Evolutionary conservation across 2,329 filamentous ascomycete species (phyloP).

Genomic region (Epichloe bromicola): DNA sequence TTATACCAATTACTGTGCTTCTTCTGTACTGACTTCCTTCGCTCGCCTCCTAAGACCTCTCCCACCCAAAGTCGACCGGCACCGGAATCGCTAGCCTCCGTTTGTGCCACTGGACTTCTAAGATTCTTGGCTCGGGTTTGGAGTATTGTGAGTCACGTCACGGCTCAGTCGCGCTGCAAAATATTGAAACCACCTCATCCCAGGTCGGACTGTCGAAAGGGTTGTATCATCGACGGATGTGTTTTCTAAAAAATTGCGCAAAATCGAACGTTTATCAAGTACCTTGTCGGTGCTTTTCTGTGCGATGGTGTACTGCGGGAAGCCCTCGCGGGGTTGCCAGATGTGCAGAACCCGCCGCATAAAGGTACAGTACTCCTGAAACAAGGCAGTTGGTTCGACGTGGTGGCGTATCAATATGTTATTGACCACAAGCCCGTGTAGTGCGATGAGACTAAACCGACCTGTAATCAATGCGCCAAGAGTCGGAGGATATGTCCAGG

Average conservation of each 20-base stretch:
- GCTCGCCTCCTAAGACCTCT: neutral
- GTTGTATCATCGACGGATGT: neutral
- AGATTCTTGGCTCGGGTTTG: neutral
- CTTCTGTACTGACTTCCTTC: neutral
- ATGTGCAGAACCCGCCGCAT: slow-evolving; percentile 63
- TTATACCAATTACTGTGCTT: neutral
- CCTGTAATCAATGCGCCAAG: slow-evolving; percentile 52
- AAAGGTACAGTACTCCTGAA: slow-evolving; percentile 37
- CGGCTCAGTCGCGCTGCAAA: too few species aligned
- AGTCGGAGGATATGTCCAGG: slow-evolving; percentile 51
- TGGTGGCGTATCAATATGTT: too few species aligned
- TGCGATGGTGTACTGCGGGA: slow-evolving; percentile 52
- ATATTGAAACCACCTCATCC: neutral
- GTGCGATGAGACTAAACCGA: slow-evolving; percentile 56
- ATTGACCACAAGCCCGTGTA: slow-evolving; percentile 15
- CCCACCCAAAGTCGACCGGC: neutral
- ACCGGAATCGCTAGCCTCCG: too few species aligned
- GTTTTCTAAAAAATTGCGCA: neutral
- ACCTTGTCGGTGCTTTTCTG: neutral
- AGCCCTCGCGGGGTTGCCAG: slow-evolving; percentile 56
- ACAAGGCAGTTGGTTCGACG: neutral
- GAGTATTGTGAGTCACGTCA: too few species aligned
- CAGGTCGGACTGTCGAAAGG: neutral
- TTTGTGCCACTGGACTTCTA: too few species aligned
- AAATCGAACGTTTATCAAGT: neutral